Percentiles rank a stretch among this genome's conserved stretches.
phyloP scores from a whole-genome alignment of 208 protist species.

The Trypanosoma vivax region DNA sequence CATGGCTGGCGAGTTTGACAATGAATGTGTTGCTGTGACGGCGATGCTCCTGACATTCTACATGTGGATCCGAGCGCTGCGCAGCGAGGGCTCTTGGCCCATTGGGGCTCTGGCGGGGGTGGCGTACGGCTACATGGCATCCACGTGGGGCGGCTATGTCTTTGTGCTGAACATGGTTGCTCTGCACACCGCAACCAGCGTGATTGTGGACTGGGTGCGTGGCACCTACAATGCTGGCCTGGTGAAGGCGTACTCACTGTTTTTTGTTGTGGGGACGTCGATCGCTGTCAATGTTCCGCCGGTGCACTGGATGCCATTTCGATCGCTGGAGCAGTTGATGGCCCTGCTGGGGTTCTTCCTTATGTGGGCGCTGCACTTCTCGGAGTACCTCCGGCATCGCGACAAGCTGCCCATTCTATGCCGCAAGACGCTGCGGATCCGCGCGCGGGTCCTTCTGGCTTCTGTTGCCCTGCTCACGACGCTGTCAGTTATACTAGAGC shows the following conservation, averaged over 20 bases:
- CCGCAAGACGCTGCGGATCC: slow-evolving; percentile 19
- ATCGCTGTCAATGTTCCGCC: slow-evolving; percentile 93
- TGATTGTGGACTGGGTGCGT: slow-evolving; percentile 68
- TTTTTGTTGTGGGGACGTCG: slow-evolving; percentile 92
- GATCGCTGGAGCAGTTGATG: slow-evolving; percentile 92
- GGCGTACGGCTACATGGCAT: slow-evolving; percentile 88
- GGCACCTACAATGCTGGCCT: slow-evolving; percentile 83
- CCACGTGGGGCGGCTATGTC: slow-evolving; percentile 97
- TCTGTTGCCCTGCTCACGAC: slow-evolving; percentile 16
- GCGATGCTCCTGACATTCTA: slow-evolving; percentile 94
- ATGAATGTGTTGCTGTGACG: slow-evolving; percentile 97
- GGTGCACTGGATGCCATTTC: slow-evolving; percentile 91
- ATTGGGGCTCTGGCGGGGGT: slow-evolving; percentile 47
- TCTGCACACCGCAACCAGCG: slow-evolving; percentile 84
- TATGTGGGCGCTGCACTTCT: slow-evolving; percentile 18
- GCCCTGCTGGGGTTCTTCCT: slow-evolving; percentile 81
- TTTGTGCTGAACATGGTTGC: slow-evolving; percentile 98
- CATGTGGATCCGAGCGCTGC: slow-evolving; percentile 75
- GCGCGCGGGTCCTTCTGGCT: slow-evolving; percentile 20
- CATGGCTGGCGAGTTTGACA: slow-evolving; percentile 98
- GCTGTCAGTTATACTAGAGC: slow-evolving; percentile 22
- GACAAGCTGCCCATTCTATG: slow-evolving; percentile 19
- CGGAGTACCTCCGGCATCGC: slow-evolving; percentile 20
- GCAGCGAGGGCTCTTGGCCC: slow-evolving; percentile 26
- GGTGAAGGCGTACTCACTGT: slow-evolving; percentile 92